phyloP scores from a whole-genome alignment of 345 rosid genomes.

The Brassica cretica region DNA sequence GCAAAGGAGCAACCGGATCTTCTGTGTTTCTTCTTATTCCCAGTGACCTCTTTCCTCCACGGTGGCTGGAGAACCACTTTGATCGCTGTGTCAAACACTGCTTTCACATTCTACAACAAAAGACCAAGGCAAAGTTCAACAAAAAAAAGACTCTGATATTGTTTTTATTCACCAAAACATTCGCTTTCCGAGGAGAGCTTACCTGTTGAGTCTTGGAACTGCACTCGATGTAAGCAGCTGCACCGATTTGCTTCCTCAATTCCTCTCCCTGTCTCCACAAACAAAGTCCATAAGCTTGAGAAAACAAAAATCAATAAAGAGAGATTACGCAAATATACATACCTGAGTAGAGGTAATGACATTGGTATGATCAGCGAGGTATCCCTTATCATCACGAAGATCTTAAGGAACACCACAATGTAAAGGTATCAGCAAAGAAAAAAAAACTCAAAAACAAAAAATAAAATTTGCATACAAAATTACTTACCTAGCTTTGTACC shows the following conservation, averaged over 20 bases:
- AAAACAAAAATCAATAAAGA: too few species aligned
- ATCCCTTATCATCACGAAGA: slow-evolving; percentile 81
- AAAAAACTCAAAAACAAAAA: neutral
- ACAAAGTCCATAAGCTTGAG: too few species aligned
- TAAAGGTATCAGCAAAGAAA: neutral
- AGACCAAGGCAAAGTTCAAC: slow-evolving; percentile 10
- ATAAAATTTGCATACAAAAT: too few species aligned
- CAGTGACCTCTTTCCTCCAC: slow-evolving; percentile 72
- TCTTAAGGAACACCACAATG: slow-evolving; percentile 41
- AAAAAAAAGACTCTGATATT: neutral
- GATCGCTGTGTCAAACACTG: slow-evolving; percentile 90
- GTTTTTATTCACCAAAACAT: too few species aligned
- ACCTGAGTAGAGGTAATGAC: slow-evolving; percentile 67
- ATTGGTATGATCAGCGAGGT: slow-evolving; percentile 63
- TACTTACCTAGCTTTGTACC: slow-evolving; percentile 89
- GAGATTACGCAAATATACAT: too few species aligned
- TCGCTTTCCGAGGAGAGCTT: neutral
- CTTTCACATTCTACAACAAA: slow-evolving; percentile 78
- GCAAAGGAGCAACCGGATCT: slow-evolving; percentile 70
- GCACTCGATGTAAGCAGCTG: slow-evolving; percentile 94
- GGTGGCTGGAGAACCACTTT: slow-evolving; percentile 97
- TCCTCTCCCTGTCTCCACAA: slow-evolving; percentile 65
- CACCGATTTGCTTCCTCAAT: slow-evolving; percentile 90
- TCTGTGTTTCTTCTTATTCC: slow-evolving; percentile 59
- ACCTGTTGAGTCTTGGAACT: slow-evolving; percentile 99